A percentile compares a stretch with the other conserved stretches of the same genome.
These are phyloP conservation scores for Chytridiales sp. DNA, from an alignment of 371 early-diverging fungal species.

Conservation along the genomic window DNA sequence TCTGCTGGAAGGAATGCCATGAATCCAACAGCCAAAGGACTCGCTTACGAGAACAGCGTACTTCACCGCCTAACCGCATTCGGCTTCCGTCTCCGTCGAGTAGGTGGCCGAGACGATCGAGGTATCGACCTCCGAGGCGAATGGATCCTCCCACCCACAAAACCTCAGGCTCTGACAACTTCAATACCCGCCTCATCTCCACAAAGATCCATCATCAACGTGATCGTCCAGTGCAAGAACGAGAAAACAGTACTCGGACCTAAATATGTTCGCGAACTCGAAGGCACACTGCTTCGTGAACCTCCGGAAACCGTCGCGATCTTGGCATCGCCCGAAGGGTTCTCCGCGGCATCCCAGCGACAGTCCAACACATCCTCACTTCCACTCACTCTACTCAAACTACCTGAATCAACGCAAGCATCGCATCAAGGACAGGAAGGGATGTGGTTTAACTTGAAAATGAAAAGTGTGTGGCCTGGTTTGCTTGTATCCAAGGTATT, in stretches of 20 bases:
- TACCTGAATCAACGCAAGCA: too few species aligned
- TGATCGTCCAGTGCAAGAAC: slow-evolving; percentile 36
- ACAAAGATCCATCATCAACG: background rate
- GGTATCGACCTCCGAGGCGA: slow-evolving; percentile 36
- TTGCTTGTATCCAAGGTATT: too few species aligned
- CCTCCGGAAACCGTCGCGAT: slow-evolving; percentile 20
- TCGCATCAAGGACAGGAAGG: too few species aligned
- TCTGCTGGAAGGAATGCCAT: too few species aligned
- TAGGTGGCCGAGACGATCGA: slow-evolving; percentile 31
- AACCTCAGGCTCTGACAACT: slow-evolving; percentile 3
- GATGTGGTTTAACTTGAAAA: too few species aligned
- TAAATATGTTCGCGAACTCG: slow-evolving; percentile 27
- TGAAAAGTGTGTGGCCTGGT: too few species aligned
- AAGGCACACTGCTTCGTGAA: slow-evolving; percentile 25
- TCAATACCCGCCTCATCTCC: slow-evolving; percentile 10
- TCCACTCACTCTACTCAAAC: slow-evolving; percentile 21
- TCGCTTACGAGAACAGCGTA: too few species aligned
- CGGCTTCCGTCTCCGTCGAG: slow-evolving; percentile 17
- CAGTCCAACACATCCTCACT: slow-evolving; percentile 7
- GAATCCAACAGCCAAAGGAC: too few species aligned
- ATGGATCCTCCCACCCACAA: slow-evolving; percentile 16
- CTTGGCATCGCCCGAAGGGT: slow-evolving; percentile 20
- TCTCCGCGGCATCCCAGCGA: slow-evolving; percentile 11
- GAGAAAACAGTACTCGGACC: slow-evolving; percentile 20
- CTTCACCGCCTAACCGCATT: background rate